Evolutionary conservation across 1,139 yeast species (phyloP), one percentile per base, ranked within the genome.

Genomic region (Candida tropicalis): DNA sequence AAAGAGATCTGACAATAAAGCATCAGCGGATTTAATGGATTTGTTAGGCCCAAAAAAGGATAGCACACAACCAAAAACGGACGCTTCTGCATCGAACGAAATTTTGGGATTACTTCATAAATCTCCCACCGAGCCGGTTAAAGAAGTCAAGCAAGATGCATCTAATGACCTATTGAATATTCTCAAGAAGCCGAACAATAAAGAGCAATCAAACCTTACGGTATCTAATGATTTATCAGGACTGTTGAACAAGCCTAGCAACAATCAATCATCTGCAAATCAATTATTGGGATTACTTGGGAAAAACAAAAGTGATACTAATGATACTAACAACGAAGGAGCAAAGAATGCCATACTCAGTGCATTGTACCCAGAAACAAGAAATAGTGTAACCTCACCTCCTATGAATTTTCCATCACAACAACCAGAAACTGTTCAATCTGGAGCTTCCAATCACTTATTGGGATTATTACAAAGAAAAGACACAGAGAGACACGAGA

Each of bases 1-100:
- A 49, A 68, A 63, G 44, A 53, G 70, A 43, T 54, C 65, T 1
- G 56, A 55, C 26, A 45, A 49, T 32, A 45, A 49, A 27, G 47
- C 46, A 11, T 38, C 47, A 13, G 40, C 31, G 11, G 54, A 53
- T 22, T 47, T 54, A 15, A 39, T 52, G 36, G 41, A 39, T 17
- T 42, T 53, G 17, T 42, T 54, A 17, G 48, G 43, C 12, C 48
- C 50, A 1, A 47, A 39, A 29, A 39, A 41, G 32, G 41, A 40
- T 13, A 28, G 25, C 5, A 23, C 29, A 23, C 31, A 29, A 16
- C 22, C 32, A 20, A 25, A 18, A 15, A 25, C 28, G 10, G 39
- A 23, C 17, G 15, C 35, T 4, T 32, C 25, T 9, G 44, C 47
- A 10, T 40, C 45, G 2, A 38, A 42, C 11, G 42, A 45, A 10